These are phyloP conservation scores for Teratosphaeria nubilosa DNA, from an alignment of 2,329 filamentous ascomycete genomes.

Conservation along the genomic window DNA sequence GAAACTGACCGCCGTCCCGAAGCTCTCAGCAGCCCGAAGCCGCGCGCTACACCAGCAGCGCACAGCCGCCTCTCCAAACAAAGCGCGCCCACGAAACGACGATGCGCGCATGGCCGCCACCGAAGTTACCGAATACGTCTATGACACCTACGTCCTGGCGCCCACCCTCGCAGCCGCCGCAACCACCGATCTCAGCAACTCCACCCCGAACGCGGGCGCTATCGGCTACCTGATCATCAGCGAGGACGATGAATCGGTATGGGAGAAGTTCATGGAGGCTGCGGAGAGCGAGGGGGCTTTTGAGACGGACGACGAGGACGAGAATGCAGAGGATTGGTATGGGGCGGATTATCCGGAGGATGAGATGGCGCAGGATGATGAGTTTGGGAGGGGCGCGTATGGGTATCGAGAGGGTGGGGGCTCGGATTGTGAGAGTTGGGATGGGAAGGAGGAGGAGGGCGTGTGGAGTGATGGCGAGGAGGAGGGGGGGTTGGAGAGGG, in stretches of 20 bases:
- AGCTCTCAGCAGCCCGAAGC: conserved; percentile 16
- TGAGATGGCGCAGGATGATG: conserved; percentile 62
- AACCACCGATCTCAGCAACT: conserved; percentile 15
- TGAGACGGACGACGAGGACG: conserved; percentile 53
- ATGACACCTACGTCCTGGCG: conserved; percentile 50
- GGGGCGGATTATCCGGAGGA: conserved; percentile 73
- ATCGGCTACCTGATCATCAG: conserved; percentile 41
- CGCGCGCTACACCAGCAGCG: conserved; percentile 16
- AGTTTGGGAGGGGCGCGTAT: conserved; percentile 41
- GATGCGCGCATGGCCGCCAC: conserved; percentile 31
- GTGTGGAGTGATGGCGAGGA: neutral
- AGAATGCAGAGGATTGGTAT: conserved; percentile 68
- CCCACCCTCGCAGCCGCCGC: conserved; percentile 1
- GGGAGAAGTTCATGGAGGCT: conserved; percentile 48
- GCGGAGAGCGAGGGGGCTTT: conserved; percentile 42
- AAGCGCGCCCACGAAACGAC: neutral
- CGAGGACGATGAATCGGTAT: conserved; percentile 44
- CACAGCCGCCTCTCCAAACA: conserved; percentile 3
- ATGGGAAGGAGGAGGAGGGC: conserved; percentile 16
- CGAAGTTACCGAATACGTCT: conserved; percentile 46
- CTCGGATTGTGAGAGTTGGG: conserved; percentile 33
- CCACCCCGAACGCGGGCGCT: conserved; percentile 16
- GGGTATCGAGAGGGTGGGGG: conserved; percentile 26
- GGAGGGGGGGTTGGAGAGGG: neutral
- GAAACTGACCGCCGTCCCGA: conserved; percentile 17